Evolutionary conservation across 2,329 filamentous ascomycete species (phyloP), one percentile per base, ranked within the genome.

Genomic region (Diaporthe nobilis): DNA sequence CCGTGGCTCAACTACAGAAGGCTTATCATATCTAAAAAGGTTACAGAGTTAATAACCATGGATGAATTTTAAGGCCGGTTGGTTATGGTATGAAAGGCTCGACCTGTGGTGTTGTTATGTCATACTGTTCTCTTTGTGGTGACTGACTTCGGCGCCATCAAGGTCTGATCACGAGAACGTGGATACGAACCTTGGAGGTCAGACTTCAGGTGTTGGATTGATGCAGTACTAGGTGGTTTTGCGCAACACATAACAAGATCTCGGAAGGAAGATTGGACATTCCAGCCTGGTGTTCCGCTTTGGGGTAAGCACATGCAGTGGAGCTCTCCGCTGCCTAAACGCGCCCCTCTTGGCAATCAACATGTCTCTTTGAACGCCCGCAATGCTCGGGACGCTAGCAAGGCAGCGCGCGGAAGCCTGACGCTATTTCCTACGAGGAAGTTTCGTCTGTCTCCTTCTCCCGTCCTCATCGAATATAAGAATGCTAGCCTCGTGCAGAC

Each of bases 261-360:
- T 44, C 15, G 42, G 12, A 44, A 47, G 6, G 44, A 22, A 47
- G 44, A 49, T 2, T 9, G 44, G 17, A 3, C 25, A 31, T 7
- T 31, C 12, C 60, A 13, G 42, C 39, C 13, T 44, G 0, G 25
- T 9, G 28, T 47, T 39, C 47, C 31, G 31, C 63, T 53, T 68
- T 53, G 31, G 47, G 63, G 4, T 2, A 25, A 68, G 47, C 1
- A 39, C 31, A 25, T 12, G 42, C 22, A 39, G 31, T 39, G 31
- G 47, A 37, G 31, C 31, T 4, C 28, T 67, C 17, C 63, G 63
- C 63, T 67, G 63, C 63, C 63, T 67, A 51, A 67, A 67, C 10
- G 37, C 28, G 22, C 37, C 58, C 22, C 37, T 28, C 37, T n/a
- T 39, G 25, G 37, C 10, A 15, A 61, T 15, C n/a, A 22, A 22